A percentile compares a stretch with the other conserved stretches of the same genome.
Evolutionary conservation across 2,329 filamentous ascomycete species (phyloP).

Genomic region (Pyrenophora graminea): DNA sequence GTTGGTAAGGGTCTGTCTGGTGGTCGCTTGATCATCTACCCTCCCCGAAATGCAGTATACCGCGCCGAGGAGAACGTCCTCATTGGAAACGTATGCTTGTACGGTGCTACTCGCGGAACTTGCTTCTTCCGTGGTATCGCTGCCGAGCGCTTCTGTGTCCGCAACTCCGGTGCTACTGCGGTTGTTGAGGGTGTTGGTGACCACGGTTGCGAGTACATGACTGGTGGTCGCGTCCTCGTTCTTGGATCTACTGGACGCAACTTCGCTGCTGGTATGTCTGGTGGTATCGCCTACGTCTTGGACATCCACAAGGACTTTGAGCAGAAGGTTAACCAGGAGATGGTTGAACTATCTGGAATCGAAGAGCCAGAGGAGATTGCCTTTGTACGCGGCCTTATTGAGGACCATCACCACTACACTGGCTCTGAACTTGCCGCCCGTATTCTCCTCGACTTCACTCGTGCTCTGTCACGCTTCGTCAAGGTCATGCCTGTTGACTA

Average conservation of each 20-base stretch:
- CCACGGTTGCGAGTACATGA: constrained; percentile 99
- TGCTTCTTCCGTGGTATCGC: constrained; percentile 98
- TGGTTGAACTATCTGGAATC: constrained; percentile 87
- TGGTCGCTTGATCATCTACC: constrained; percentile 90
- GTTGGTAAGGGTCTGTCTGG: constrained; percentile 95
- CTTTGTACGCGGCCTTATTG: constrained; percentile 85
- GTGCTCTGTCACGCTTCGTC: constrained; percentile 85
- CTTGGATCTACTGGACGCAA: constrained; percentile 91
- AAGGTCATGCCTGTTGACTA: constrained; percentile 95
- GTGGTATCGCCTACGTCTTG: constrained; percentile 92
- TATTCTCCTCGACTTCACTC: constrained; percentile 92
- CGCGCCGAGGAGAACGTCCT: constrained; percentile 96
- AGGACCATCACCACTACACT: constrained; percentile 98
- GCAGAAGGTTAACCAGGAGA: constrained; percentile 93
- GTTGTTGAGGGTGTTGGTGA: constrained; percentile 96
- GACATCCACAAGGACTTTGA: constrained; percentile 89
- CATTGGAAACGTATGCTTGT: constrained; percentile 91
- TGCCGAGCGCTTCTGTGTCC: constrained; percentile 93
- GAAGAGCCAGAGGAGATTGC: constrained; percentile 88
- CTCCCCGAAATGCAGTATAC: constrained; percentile 85
- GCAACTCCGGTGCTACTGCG: constrained; percentile 94
- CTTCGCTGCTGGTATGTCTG: constrained; percentile 98
- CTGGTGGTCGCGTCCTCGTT: constrained; percentile 85
- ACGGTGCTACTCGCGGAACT: constrained; percentile 86
- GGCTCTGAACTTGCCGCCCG: constrained; percentile 92